Percentiles rank a stretch among this genome's conserved stretches.
phyloP scores from a whole-genome alignment of 176 grass and related monocot species.

The Eragrostis nindensis region DNA sequence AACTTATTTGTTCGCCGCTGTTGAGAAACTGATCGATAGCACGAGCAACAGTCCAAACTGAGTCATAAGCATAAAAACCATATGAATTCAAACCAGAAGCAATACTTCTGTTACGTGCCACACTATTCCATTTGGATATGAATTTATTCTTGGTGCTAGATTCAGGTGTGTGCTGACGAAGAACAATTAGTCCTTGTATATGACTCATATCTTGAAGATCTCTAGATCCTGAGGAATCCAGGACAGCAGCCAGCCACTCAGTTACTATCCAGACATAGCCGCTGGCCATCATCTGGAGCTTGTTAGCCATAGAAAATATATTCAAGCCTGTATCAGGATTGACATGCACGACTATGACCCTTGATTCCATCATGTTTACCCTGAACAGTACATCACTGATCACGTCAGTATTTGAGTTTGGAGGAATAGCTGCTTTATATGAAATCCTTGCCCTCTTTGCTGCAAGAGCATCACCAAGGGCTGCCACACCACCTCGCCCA shows the following conservation, averaged over 20 bases:
- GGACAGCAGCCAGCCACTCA: constrained; percentile 81
- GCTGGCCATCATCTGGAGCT: constrained; percentile 58
- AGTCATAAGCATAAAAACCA: constrained; percentile 84
- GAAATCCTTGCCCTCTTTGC: constrained; percentile 64
- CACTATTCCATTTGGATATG: constrained; percentile 65
- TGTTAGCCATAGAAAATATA: constrained; percentile 66
- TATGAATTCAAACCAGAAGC: constrained; percentile 63
- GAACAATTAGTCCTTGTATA: constrained; percentile 75
- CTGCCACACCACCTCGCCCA: constrained; percentile 63
- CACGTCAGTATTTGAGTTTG: constrained; percentile 46
- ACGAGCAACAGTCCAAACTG: constrained; percentile 73
- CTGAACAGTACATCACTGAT: constrained; percentile 59
- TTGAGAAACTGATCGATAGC: constrained; percentile 66
- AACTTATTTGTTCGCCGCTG: constrained; percentile 52
- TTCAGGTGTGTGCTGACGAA: constrained; percentile 68
- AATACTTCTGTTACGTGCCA: constrained; percentile 44
- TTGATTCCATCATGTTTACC: constrained; percentile 88
- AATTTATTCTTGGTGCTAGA: constrained; percentile 64
- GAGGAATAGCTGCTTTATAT: constrained; percentile 71
- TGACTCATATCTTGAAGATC: constrained; percentile 46
- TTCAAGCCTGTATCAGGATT: constrained; percentile 76
- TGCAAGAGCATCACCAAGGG: constrained; percentile 68
- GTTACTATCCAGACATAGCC: constrained; percentile 94
- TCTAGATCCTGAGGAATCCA: constrained; percentile 58
- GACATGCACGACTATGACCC: constrained; percentile 78